These are phyloP conservation scores for Babesia ovata DNA, from an alignment of 169 alveolate genomes.

Conservation along the genomic window DNA sequence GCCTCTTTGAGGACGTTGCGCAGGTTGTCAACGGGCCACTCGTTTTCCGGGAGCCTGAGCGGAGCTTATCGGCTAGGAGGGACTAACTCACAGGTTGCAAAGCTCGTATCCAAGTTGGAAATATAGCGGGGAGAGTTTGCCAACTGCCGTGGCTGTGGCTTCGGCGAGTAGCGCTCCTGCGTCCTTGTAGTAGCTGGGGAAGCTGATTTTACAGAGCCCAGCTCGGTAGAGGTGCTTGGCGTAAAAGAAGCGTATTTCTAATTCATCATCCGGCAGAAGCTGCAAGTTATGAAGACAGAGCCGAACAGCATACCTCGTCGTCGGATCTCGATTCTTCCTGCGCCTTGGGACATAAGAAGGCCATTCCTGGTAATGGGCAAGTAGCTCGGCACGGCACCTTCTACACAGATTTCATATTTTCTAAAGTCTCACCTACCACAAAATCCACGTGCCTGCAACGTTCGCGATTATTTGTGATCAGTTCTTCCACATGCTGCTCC, in stretches of 20 bases:
- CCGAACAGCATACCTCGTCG: constrained; percentile 67
- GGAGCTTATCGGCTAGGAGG: background rate
- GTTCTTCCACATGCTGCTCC: constrained; percentile 44
- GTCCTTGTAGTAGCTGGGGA: constrained; percentile 70
- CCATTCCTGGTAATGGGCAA: constrained; percentile 74
- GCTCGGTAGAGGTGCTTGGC: constrained; percentile 67
- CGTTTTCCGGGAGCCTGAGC: constrained; percentile 76
- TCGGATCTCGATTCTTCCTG: constrained; percentile 71
- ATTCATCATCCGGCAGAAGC: constrained; percentile 57
- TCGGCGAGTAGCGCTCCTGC: constrained; percentile 80
- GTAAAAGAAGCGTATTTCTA: constrained; percentile 49
- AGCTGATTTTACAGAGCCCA: constrained; percentile 75
- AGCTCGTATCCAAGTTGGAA: constrained; percentile 78
- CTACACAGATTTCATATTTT: constrained; percentile 18
- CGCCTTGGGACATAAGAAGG: constrained; percentile 74
- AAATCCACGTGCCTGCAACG: constrained; percentile 43
- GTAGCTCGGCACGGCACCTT: constrained; percentile 76
- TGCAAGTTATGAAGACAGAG: background rate
- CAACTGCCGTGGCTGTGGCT: constrained; percentile 78
- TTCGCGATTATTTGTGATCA: constrained; percentile 25
- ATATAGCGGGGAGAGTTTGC: constrained; percentile 71
- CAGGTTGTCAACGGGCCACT: constrained; percentile 83
- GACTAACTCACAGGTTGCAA: constrained; percentile 62
- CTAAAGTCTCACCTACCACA: constrained; percentile 15
- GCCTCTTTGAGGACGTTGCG: constrained; percentile 70